Evolutionary conservation across 129 eudicot species (phyloP).

Genomic region (Flaveria bidentis): DNA sequence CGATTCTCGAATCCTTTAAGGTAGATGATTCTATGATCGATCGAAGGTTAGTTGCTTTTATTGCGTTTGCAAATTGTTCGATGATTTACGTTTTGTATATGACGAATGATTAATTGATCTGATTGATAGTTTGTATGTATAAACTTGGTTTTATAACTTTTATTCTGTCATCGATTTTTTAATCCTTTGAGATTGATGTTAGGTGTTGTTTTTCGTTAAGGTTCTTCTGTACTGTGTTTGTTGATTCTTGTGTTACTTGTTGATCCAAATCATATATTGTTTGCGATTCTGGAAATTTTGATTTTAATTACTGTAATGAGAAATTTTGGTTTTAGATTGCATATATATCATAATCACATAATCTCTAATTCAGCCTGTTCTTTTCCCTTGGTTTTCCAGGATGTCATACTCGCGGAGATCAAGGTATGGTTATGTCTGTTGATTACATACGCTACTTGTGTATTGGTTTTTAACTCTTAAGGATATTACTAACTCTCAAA

Average conservation of each 20-base stretch:
- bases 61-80: background rate
- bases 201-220: background rate
- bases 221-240: background rate
- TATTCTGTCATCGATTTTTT: background rate
- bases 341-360: background rate
- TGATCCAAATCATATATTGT: background rate
- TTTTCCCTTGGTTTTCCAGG: slow-evolving; percentile 36
- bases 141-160: background rate
- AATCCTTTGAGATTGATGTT: background rate
- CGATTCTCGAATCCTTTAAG: background rate
- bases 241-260: background rate
- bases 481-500: too few relatives aligned
- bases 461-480: too few relatives aligned
- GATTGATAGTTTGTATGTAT: background rate
- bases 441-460: too few relatives aligned
- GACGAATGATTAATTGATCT: slow-evolving; percentile 1
- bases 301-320: background rate
- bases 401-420: slow-evolving; percentile 80
- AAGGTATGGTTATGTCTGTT: slow-evolving; percentile 18
- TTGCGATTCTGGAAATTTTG: background rate
- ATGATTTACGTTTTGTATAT: background rate
- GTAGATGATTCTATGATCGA: background rate
- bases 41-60: background rate
- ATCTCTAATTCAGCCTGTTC: slow-evolving; percentile 9
- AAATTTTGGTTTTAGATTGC: background rate